These are phyloP conservation scores for Populus davidiana DNA, from an alignment of 345 rosid genomes.

Conservation along the genomic window DNA sequence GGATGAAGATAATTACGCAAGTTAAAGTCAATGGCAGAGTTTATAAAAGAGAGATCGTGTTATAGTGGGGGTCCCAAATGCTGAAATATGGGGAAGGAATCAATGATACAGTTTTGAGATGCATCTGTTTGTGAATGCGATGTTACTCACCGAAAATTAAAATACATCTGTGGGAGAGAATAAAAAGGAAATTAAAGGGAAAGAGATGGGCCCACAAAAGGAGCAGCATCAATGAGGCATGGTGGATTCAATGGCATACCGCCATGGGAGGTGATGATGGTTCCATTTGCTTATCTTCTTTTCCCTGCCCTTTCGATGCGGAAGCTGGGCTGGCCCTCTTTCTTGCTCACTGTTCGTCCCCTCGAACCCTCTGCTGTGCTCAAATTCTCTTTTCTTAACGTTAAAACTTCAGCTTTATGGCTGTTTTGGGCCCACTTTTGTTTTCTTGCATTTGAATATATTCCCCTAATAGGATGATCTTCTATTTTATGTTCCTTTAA, in stretches of 20 bases:
- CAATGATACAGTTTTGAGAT: slow-evolving; percentile 24
- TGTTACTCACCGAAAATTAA: slow-evolving; percentile 13
- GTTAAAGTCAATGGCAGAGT: neutral
- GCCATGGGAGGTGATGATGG: slow-evolving; percentile 56
- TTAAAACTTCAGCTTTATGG: slow-evolving; percentile 21
- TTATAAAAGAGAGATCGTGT: slow-evolving; percentile 5
- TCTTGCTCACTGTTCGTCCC: slow-evolving; percentile 1
- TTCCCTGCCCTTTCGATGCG: slow-evolving; percentile 17
- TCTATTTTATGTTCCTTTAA: neutral
- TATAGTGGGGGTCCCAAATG: slow-evolving; percentile 12
- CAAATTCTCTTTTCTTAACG: neutral
- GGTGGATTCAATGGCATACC: slow-evolving; percentile 37
- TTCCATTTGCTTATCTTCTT: slow-evolving; percentile 16
- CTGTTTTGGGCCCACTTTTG: slow-evolving; percentile 18
- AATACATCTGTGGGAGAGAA: slow-evolving; percentile 14
- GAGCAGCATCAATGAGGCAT: slow-evolving; percentile 50
- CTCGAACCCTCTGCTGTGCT: neutral
- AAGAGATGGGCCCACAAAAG: slow-evolving; percentile 49
- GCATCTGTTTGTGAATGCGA: neutral
- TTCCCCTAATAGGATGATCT: neutral
- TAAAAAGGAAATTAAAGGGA: slow-evolving; percentile 1
- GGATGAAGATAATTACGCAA: neutral
- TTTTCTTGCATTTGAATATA: neutral
- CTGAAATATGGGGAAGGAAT: slow-evolving; percentile 19
- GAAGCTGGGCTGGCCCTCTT: neutral